These are phyloP conservation scores for Coccomyxa sp. DNA, from an alignment of 139 green algal species.

Conservation along the genomic window DNA sequence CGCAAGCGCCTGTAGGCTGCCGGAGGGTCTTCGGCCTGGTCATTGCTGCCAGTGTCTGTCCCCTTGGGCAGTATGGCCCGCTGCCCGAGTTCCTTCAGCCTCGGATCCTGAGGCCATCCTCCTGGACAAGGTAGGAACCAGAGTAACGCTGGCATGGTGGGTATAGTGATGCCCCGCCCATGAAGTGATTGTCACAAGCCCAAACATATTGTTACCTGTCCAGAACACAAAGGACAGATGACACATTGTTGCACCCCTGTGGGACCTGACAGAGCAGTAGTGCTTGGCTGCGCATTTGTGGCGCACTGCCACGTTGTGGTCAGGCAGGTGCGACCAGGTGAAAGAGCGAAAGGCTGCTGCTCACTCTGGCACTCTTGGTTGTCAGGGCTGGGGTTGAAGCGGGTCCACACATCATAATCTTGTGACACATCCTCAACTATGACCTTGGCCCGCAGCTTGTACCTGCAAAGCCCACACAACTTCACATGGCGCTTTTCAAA, in stretches of 20 bases:
- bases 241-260: not conserved
- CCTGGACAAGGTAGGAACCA: no score
- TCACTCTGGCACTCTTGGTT: no score
- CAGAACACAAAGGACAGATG: not conserved
- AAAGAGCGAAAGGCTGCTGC: no score
- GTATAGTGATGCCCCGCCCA: no score
- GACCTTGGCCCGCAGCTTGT: slow-evolving; percentile 71
- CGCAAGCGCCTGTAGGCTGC: slow-evolving; percentile 43
- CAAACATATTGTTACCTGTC: no score
- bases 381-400: no score
- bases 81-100: slow-evolving; percentile 56
- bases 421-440: slow-evolving; percentile 56
- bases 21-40: slow-evolving; percentile 1
- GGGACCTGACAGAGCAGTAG: not conserved
- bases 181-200: no score
- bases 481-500: no score
- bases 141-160: no score
- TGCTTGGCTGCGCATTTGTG: not conserved
- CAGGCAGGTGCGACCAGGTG: no score
- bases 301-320: no score
- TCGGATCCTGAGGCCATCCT: slow-evolving; percentile 59
- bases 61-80: slow-evolving; percentile 40
- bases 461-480: slow-evolving; percentile 37
- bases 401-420: slow-evolving; percentile 41
- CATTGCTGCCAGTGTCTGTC: not conserved